Conservation (phyloP, 1,284 basidiomycete species). For the Rhodotorula sp. region DNA sequence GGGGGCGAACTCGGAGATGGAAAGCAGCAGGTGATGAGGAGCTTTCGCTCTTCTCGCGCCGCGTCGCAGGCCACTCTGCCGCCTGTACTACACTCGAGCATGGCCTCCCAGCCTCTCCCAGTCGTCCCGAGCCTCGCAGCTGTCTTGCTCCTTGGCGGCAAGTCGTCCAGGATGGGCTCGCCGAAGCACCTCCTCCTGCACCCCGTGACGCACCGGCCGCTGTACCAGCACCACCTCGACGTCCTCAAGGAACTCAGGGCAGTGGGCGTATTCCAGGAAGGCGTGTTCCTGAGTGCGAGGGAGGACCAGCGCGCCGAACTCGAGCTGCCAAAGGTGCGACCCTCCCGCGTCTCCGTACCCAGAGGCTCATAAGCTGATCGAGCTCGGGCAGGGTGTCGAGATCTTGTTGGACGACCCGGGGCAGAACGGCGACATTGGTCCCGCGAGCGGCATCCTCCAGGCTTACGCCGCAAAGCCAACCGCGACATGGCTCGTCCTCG, state of each 20-base stretch:
- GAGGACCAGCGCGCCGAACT: neutral
- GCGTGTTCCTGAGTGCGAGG: constrained; percentile 7
- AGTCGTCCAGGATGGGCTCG: constrained; percentile 11
- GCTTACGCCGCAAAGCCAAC: neutral
- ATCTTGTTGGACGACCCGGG: neutral
- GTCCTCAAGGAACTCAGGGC: neutral
- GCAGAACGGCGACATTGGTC: constrained; percentile 14
- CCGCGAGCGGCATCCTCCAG: constrained; percentile 12
- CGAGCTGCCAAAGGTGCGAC: constrained; percentile 5
- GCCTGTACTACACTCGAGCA: neutral
- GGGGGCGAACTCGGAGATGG: neutral
- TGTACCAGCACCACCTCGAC: constrained; percentile 5
- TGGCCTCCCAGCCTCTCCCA: neutral
- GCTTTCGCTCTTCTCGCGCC: neutral
- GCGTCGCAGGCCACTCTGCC: neutral
- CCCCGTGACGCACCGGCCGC: neutral
- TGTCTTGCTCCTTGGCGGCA: constrained; percentile 12
- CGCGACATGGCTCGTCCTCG: constrained; percentile 20
- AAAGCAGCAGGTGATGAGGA: too few relatives aligned
- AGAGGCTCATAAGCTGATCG: neutral
- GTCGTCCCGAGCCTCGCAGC: neutral
- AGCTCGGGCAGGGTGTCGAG: neutral
- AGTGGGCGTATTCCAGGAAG: neutral
- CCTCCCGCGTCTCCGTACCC: neutral
- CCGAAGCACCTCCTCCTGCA: constrained; percentile 18